Evolutionary conservation across 306 rosid species (phyloP).

Genomic region (Vigna trinervia): DNA sequence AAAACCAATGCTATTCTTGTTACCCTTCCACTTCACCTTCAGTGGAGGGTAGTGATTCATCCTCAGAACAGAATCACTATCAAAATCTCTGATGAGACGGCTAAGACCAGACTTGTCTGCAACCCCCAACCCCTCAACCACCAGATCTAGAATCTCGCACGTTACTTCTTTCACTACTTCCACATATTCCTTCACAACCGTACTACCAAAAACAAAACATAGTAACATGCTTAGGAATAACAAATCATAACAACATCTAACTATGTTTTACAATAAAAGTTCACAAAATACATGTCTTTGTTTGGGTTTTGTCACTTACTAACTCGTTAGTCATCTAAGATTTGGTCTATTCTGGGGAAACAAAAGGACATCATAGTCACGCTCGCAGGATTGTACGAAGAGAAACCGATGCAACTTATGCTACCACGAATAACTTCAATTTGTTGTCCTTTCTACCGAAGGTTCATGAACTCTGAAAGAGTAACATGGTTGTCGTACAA

Average conservation of each 20-base stretch:
- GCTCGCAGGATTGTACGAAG: conserved; percentile 8
- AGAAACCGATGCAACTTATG: neutral
- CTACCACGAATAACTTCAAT: conserved; percentile 3
- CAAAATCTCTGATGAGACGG: conserved; percentile 66
- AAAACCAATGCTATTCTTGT: conserved; percentile 64
- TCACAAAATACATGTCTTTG: neutral
- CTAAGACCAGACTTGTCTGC: conserved; percentile 68
- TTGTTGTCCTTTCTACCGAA: neutral
- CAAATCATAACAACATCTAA: no score
- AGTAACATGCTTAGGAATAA: neutral
- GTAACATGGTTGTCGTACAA: neutral
- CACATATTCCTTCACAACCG: conserved; percentile 65
- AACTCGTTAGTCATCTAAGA: neutral
- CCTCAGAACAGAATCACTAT: conserved; percentile 76
- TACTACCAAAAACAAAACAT: conserved; percentile 41
- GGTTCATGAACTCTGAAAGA: conserved; percentile 6
- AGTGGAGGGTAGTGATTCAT: conserved; percentile 85
- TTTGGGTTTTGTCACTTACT: neutral
- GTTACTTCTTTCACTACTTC: conserved; percentile 63
- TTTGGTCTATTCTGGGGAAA: neutral
- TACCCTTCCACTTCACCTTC: conserved; percentile 17
- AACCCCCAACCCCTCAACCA: conserved; percentile 78
- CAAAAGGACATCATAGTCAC: neutral
- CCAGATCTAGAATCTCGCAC: conserved; percentile 82
- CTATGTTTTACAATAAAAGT: no score